Percentiles rank a stretch among this genome's conserved stretches.
phyloP scores from a whole-genome alignment of 768 basidiomycete genomes.

The Boletus bicolor region DNA sequence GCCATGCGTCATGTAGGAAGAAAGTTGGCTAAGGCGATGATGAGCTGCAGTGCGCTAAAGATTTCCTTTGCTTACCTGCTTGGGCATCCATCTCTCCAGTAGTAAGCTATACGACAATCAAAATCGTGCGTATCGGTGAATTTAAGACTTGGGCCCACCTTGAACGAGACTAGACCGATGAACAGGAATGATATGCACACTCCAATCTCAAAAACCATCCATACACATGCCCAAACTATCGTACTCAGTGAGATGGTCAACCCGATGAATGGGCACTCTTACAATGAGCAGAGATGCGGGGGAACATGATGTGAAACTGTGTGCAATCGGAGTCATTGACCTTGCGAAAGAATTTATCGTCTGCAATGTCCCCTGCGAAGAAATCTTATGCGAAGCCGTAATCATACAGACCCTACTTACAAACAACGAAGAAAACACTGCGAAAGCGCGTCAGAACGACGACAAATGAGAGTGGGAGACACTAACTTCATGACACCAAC shows the following conservation, averaged over 20 bases:
- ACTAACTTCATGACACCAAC: slow-evolving; percentile 82
- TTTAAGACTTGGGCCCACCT: slow-evolving; percentile 42
- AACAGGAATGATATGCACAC: slow-evolving; percentile 76
- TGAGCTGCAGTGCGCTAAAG: slow-evolving; percentile 4
- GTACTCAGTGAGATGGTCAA: neutral
- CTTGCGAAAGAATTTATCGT: slow-evolving; percentile 94
- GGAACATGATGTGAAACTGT: slow-evolving; percentile 78
- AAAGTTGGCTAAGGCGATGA: slow-evolving; percentile 46
- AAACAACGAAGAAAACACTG: slow-evolving; percentile 84
- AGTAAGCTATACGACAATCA: slow-evolving; percentile 32
- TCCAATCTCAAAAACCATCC: slow-evolving; percentile 77
- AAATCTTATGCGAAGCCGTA: neutral
- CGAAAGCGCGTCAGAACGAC: slow-evolving; percentile 7
- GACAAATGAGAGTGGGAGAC: slow-evolving; percentile 8
- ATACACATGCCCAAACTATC: slow-evolving; percentile 80
- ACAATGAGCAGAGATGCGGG: slow-evolving; percentile 70
- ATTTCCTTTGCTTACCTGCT: slow-evolving; percentile 52
- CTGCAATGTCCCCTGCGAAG: slow-evolving; percentile 81
- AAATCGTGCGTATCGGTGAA: neutral
- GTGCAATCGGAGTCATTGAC: slow-evolving; percentile 91
- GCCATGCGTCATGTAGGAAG: slow-evolving; percentile 49
- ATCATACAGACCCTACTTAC: slow-evolving; percentile 43
- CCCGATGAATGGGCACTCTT: slow-evolving; percentile 18
- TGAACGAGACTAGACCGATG: slow-evolving; percentile 81
- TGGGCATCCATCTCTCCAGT: slow-evolving; percentile 48